Conservation (phyloP, 495 filamentous ascomycete species). For the Penicillium riverlandense region DNA sequence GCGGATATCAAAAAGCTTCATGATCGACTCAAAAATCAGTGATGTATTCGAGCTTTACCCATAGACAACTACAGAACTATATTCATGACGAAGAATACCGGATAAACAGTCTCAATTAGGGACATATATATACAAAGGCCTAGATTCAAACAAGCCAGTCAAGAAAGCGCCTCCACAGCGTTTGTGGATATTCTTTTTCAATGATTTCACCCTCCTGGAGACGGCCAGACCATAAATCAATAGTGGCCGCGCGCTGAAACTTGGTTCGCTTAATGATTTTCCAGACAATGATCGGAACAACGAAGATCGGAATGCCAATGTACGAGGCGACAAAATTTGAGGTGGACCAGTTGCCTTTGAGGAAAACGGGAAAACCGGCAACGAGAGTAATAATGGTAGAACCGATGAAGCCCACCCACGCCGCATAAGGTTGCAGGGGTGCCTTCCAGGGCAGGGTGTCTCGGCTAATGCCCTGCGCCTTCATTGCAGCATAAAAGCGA, state of each 20-base stretch:
- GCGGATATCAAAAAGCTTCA: conserved; percentile 41
- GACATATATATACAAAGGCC: conserved; percentile 15
- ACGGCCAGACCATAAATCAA: conserved; percentile 31
- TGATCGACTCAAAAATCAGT: conserved; percentile 13
- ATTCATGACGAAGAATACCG: too few species aligned
- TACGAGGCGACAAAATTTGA: conserved; percentile 52
- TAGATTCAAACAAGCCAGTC: conserved; percentile 23
- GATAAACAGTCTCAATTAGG: conserved; percentile 2
- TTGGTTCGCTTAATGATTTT: conserved; percentile 51
- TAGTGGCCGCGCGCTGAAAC: conserved; percentile 20
- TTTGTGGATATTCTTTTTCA: conserved; percentile 11
- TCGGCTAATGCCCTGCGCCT: conserved; percentile 52
- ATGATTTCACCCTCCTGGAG: conserved; percentile 29
- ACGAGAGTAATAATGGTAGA: conserved; percentile 41
- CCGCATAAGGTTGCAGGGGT: conserved; percentile 53
- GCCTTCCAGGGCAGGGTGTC: conserved; percentile 50
- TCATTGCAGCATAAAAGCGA: conserved; percentile 51
- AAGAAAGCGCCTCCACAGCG: conserved; percentile 16
- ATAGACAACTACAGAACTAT: not conserved
- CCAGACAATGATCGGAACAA: conserved; percentile 51
- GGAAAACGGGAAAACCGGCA: conserved; percentile 33
- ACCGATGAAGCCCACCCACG: conserved; percentile 52
- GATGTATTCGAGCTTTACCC: not conserved
- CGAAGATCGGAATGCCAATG: conserved; percentile 48
- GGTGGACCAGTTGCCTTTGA: conserved; percentile 30